Conservation (phyloP, 2,329 filamentous ascomycete genomes). For the Myrmaecium sp. region DNA sequence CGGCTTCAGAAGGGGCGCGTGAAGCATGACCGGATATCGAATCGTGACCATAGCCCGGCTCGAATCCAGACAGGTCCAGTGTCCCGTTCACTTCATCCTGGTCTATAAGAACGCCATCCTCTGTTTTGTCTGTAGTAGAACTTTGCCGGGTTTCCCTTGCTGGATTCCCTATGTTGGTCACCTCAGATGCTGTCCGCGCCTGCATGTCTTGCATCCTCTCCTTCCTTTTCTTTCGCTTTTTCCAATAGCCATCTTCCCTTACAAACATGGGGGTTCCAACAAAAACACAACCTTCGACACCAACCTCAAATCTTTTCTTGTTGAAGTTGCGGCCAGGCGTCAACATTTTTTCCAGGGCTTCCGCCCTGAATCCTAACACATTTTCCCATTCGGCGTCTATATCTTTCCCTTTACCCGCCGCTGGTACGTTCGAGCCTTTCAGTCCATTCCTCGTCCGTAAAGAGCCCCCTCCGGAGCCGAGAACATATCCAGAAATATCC, state of each 20-base stretch:
- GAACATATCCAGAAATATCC: too few relatives aligned
- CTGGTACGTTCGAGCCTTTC: too few relatives aligned
- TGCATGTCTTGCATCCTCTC: constrained; percentile 6
- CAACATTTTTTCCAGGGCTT: constrained; percentile 23
- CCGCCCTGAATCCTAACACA: constrained; percentile 22
- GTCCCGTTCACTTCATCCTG: constrained; percentile 7
- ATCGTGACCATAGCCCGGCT: constrained; percentile 23
- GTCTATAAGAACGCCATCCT: constrained; percentile 5
- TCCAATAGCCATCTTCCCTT: constrained; percentile 23
- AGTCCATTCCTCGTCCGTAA: constrained; percentile 5
- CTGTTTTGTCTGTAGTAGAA: constrained; percentile 6
- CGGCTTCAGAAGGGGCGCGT: constrained; percentile 16
- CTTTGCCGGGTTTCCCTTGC: not conserved
- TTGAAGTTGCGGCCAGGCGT: constrained; percentile 20
- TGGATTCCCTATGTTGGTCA: not conserved
- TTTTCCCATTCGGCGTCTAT: constrained; percentile 21
- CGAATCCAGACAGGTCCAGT: constrained; percentile 18
- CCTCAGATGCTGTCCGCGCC: too few relatives aligned
- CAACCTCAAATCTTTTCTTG: constrained; percentile 23
- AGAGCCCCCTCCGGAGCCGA: too few relatives aligned
- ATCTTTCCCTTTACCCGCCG: too few relatives aligned
- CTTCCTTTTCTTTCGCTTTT: constrained; percentile 14
- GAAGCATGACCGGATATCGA: constrained; percentile 15
- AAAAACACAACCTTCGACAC: constrained; percentile 22
- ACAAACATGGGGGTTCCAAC: constrained; percentile 25